These are phyloP conservation scores for Gypsophila paniculata DNA, from an alignment of 179 eudicot species.

Conservation along the genomic window DNA sequence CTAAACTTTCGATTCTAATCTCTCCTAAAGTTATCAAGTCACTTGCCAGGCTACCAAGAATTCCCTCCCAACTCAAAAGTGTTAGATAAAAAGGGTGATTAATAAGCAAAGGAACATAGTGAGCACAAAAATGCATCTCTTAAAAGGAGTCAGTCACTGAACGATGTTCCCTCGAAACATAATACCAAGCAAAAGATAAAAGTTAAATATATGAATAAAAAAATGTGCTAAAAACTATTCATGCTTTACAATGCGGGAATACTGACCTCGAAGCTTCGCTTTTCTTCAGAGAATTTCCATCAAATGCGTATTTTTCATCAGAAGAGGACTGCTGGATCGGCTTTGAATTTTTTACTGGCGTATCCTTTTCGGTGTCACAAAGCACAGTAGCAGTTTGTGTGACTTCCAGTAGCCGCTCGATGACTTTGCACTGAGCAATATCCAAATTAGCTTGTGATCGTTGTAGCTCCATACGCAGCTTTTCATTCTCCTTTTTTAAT, in stretches of 20 bases:
- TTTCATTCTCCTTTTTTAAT: slow-evolving; percentile 71
- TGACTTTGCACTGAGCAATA: slow-evolving; percentile 70
- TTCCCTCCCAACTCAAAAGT: neutral
- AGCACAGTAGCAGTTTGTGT: slow-evolving; percentile 31
- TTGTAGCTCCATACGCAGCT: slow-evolving; percentile 71
- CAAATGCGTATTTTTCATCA: slow-evolving; percentile 30
- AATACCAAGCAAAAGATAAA: neutral
- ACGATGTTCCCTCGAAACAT: neutral
- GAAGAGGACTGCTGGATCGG: slow-evolving; percentile 23
- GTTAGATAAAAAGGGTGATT: neutral
- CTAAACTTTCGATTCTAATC: no score
- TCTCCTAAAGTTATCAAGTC: no score
- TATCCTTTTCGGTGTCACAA: slow-evolving; percentile 39
- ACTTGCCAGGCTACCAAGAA: no score
- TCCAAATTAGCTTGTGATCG: slow-evolving; percentile 70
- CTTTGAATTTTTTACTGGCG: slow-evolving; percentile 39
- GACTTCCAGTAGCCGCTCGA: slow-evolving; percentile 51
- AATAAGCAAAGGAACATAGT: neutral
- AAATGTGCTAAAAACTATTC: neutral
- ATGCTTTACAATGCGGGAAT: neutral
- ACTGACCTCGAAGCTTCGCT: slow-evolving; percentile 51
- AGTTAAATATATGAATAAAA: neutral
- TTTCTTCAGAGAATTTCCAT: slow-evolving; percentile 26
- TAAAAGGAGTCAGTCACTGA: neutral
- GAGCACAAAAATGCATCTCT: neutral